Conservation (phyloP, 2,329 filamentous ascomycete genomes). For the Purpureocillium takamizusanense region DNA sequence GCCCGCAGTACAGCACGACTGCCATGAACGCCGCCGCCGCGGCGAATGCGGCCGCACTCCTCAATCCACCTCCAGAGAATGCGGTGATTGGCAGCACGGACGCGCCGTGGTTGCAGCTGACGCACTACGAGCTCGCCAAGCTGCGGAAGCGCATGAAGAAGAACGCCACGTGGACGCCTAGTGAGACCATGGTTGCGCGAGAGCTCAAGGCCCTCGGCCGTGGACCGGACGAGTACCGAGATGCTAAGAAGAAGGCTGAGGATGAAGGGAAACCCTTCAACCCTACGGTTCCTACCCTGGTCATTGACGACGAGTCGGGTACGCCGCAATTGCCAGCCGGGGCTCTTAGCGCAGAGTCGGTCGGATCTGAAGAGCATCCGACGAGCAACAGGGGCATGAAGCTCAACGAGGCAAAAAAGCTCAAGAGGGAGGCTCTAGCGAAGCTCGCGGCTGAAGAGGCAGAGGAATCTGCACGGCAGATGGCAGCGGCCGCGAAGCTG, state of each 20-base stretch:
- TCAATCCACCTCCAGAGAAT: constrained; percentile 51
- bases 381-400: constrained; percentile 68
- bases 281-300: constrained; percentile 20
- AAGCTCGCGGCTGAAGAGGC: constrained; percentile 55
- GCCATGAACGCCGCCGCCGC: constrained; percentile 27
- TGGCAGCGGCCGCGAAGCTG: constrained; percentile 37
- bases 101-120: constrained; percentile 58
- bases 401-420: constrained; percentile 67
- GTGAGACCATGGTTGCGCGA: constrained; percentile 75
- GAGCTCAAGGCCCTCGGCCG: constrained; percentile 66
- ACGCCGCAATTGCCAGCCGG: constrained; percentile 47
- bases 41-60: constrained; percentile 29
- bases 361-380: constrained; percentile 52
- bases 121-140: constrained; percentile 55
- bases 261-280: constrained; percentile 56
- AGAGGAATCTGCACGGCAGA: constrained; percentile 45
- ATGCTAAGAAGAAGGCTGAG: constrained; percentile 56
- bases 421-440: constrained; percentile 57
- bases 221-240: constrained; percentile 51
- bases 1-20: constrained; percentile 24
- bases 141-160: constrained; percentile 86
- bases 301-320: constrained; percentile 41
- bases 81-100: constrained; percentile 49
- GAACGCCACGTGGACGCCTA: constrained; percentile 77
- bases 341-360: constrained; percentile 47